Percentiles rank a stretch among this genome's conserved stretches.
Conservation (phyloP, 2,329 filamentous ascomycete genomes). For the Eutypa lata region DNA sequence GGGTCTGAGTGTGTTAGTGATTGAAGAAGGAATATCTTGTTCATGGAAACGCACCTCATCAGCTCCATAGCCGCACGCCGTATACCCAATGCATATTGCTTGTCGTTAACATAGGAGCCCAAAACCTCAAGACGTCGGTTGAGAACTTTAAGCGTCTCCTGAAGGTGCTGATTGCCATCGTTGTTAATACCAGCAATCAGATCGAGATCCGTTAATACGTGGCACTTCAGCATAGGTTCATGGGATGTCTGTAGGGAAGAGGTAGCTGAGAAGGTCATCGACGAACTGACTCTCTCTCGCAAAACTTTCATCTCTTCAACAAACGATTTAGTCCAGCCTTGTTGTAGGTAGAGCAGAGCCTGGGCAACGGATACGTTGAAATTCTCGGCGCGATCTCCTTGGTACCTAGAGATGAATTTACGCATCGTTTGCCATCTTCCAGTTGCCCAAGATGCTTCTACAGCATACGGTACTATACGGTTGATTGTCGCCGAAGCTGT, state of each 20-base stretch:
- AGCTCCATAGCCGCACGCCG: constrained; percentile 85
- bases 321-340: constrained; percentile 50
- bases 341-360: constrained; percentile 59
- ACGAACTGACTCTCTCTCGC: constrained; percentile 67
- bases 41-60: constrained; percentile 51
- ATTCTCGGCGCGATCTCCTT: constrained; percentile 54
- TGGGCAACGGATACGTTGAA: constrained; percentile 82
- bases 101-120: constrained; percentile 86
- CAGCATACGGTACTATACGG: constrained; percentile 74
- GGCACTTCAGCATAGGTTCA: constrained; percentile 79
- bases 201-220: constrained; percentile 85
- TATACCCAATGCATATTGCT: constrained; percentile 87
- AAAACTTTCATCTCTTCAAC: constrained; percentile 58
- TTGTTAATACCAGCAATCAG: constrained; percentile 57
- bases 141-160: constrained; percentile 51
- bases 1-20: constrained; percentile 36
- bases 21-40: constrained; percentile 18
- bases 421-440: constrained; percentile 75
- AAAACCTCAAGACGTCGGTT: constrained; percentile 81
- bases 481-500: constrained; percentile 49
- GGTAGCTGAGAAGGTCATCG: constrained; percentile 73
- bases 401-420: constrained; percentile 58
- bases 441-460: constrained; percentile 90
- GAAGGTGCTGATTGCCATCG: constrained; percentile 37
- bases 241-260: constrained; percentile 81